Evolutionary conservation across 2,329 filamentous ascomycete genomes (phyloP).

Genomic region (Sclerotinia nivalis): DNA sequence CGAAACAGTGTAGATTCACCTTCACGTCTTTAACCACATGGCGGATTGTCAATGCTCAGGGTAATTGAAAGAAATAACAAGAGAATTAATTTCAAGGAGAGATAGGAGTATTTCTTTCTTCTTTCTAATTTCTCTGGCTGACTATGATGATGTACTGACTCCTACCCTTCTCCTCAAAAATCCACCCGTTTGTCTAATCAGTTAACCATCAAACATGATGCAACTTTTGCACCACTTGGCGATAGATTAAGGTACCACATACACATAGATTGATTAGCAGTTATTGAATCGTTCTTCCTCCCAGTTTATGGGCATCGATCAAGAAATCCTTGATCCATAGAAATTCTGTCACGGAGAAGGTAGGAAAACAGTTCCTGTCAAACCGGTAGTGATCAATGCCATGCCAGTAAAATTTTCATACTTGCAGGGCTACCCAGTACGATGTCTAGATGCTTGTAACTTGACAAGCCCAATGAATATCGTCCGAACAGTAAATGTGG

Average conservation of each 20-base stretch:
- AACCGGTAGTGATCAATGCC: constrained; percentile 5
- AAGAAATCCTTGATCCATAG: background rate
- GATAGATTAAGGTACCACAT: background rate
- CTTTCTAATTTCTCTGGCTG: constrained; percentile 18
- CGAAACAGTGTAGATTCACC: constrained; percentile 1
- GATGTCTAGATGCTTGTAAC: constrained; percentile 1
- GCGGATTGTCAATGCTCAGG: constrained; percentile 8
- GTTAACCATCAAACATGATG: constrained; percentile 13
- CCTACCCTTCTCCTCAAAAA: background rate
- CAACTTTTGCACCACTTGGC: background rate
- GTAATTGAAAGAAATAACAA: background rate
- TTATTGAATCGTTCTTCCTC: background rate
- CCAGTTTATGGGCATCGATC: background rate
- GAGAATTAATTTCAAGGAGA: constrained; percentile 2
- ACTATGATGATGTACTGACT: background rate
- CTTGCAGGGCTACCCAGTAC: constrained; percentile 9
- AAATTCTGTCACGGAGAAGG: background rate
- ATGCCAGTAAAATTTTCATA: background rate
- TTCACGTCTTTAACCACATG: constrained; percentile 1
- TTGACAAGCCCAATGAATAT: constrained; percentile 1
- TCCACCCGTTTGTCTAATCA: constrained; percentile 9
- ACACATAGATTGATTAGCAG: background rate
- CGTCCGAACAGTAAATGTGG: background rate
- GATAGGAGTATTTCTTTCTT: background rate
- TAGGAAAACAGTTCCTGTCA: background rate